Conservation (phyloP, 2,329 filamentous ascomycete species). For the Diaporthe amygdali region DNA sequence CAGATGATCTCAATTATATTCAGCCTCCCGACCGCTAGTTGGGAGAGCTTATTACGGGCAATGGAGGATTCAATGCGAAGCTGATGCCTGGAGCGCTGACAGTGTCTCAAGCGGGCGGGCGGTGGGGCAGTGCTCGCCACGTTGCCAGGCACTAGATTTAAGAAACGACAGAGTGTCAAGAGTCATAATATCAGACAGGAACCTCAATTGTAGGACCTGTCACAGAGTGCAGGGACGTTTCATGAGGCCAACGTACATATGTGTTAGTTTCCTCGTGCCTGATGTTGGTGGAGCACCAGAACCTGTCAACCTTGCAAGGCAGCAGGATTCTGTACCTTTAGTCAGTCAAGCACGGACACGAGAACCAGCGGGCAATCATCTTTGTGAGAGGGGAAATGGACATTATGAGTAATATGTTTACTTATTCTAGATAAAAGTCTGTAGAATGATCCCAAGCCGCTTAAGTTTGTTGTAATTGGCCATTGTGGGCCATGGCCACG, state of each 20-base stretch:
- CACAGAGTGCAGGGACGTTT: background rate
- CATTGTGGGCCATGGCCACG: no score
- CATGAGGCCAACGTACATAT: background rate
- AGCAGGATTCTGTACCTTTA: background rate
- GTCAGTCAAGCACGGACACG: no score
- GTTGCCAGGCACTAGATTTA: background rate
- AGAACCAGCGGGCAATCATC: background rate
- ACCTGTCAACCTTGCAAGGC: background rate
- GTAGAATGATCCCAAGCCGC: no score
- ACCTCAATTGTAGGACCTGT: background rate
- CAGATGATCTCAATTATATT: background rate
- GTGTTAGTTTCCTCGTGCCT: background rate
- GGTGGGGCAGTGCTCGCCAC: background rate
- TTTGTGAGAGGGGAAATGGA: background rate
- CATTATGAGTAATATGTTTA: background rate
- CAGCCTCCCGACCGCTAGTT: background rate
- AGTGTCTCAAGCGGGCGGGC: background rate
- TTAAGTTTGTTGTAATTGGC: no score
- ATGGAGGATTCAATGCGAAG: background rate
- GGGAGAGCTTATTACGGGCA: background rate
- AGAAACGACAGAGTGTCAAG: background rate
- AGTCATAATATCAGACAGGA: no score
- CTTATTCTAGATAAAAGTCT: no score
- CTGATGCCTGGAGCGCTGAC: slow-evolving; percentile 8
- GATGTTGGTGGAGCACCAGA: background rate